These are phyloP conservation scores for Bolboschoenus planiculmis DNA, from an alignment of 176 grass and related monocot genomes.

Conservation along the genomic window DNA sequence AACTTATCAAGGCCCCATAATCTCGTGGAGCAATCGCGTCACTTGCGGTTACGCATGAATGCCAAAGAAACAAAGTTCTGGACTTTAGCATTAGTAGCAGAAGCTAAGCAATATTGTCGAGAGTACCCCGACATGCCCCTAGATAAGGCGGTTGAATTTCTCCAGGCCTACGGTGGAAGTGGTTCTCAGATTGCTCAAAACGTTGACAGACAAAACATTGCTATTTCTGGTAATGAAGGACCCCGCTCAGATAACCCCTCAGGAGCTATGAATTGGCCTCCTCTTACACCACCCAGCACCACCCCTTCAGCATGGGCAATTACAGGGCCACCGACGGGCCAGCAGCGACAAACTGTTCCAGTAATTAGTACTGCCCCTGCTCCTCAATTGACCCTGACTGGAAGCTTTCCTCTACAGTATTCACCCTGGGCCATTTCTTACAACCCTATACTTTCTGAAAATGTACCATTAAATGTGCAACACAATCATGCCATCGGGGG, in stretches of 20 bases:
- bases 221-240: background rate
- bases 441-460: background rate
- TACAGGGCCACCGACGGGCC: background rate
- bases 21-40: slow-evolving; percentile 52
- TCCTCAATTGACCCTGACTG: background rate
- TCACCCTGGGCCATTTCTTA: background rate
- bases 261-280: background rate
- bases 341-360: background rate
- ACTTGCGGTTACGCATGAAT: slow-evolving; percentile 65
- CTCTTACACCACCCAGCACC: background rate
- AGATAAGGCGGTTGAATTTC: background rate
- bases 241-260: background rate
- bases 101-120: slow-evolving; percentile 42
- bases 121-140: slow-evolving; percentile 28
- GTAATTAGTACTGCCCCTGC: background rate
- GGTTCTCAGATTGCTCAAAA: background rate
- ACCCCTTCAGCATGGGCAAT: background rate
- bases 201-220: background rate
- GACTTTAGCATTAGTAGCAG: slow-evolving; percentile 53
- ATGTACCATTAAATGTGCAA: background rate
- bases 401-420: background rate
- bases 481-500: background rate
- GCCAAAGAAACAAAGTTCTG: slow-evolving; percentile 62
- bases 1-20: slow-evolving; percentile 45
- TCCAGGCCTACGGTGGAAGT: background rate